phyloP scores from a whole-genome alignment of 805 yeast species.

The Candida chauliodis region DNA sequence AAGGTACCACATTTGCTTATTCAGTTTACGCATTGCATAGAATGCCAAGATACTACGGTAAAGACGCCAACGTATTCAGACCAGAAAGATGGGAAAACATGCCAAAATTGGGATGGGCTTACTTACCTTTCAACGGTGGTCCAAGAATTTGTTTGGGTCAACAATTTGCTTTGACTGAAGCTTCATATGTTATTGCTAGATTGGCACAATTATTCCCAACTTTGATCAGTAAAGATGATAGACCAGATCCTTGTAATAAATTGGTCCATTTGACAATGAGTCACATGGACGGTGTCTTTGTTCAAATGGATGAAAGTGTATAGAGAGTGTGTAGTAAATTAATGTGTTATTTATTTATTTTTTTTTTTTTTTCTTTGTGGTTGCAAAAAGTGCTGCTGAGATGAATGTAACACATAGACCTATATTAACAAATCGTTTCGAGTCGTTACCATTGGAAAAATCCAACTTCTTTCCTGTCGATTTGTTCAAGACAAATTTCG shows the following conservation, averaged over 20 bases:
- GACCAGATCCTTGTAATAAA: constrained; percentile 23
- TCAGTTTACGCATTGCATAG: constrained; percentile 20
- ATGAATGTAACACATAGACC: too few relatives aligned
- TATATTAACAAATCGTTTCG: too few relatives aligned
- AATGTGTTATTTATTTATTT: neutral
- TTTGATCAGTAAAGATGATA: constrained; percentile 12
- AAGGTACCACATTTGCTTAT: constrained; percentile 20
- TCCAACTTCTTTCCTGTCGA: neutral
- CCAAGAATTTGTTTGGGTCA: constrained; percentile 56
- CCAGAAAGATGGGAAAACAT: constrained; percentile 40
- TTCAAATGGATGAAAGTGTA: constrained; percentile 4
- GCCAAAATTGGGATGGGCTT: constrained; percentile 44
- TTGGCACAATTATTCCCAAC: constrained; percentile 22
- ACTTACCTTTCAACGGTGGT: constrained; percentile 53
- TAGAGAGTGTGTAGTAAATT: neutral
- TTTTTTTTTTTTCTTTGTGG: neutral
- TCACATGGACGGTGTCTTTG: constrained; percentile 16
- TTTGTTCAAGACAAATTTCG: neutral
- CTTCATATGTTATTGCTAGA: constrained; percentile 42
- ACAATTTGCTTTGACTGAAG: constrained; percentile 54
- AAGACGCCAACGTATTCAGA: constrained; percentile 30
- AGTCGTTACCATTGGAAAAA: neutral
- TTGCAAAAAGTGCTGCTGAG: too few relatives aligned
- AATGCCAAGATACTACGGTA: constrained; percentile 24
- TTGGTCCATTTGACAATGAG: constrained; percentile 28